Evolutionary conservation across 306 rosid species (phyloP).

Genomic region (Rubus idaeus): DNA sequence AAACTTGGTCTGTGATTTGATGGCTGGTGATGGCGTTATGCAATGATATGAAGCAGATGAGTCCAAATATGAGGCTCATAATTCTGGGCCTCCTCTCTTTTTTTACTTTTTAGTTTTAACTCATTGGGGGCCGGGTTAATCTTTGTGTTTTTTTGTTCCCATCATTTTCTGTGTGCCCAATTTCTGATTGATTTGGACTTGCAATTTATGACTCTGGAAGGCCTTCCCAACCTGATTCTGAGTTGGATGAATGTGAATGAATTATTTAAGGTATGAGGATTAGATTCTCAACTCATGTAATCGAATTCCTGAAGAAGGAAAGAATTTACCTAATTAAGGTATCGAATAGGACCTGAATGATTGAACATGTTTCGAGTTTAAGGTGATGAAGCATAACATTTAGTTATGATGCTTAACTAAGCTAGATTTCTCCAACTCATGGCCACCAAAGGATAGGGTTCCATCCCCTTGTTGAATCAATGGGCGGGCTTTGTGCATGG

Average conservation of each 20-base stretch:
- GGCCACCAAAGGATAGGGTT: too few species aligned
- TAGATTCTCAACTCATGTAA: too few species aligned
- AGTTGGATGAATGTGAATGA: neutral
- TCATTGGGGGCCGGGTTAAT: neutral
- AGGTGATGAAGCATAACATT: too few species aligned
- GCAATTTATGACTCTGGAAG: neutral
- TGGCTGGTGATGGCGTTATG: neutral
- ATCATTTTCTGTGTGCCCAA: neutral
- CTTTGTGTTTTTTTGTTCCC: neutral
- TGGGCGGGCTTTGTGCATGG: neutral
- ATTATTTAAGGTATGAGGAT: neutral
- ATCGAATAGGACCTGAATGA: neutral
- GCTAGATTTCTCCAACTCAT: too few species aligned
- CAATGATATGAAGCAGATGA: neutral
- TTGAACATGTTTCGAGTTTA: too few species aligned
- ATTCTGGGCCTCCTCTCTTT: neutral
- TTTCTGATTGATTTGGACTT: neutral
- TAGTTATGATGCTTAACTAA: too few species aligned
- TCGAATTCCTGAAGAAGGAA: neutral
- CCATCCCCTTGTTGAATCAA: too few species aligned
- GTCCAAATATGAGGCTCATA: slow-evolving; percentile 2
- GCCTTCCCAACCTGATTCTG: neutral
- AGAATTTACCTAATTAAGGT: too few species aligned
- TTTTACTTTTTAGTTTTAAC: neutral
- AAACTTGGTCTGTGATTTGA: slow-evolving; percentile 1